These are phyloP conservation scores for Metschnikowia proteae DNA, from an alignment of 805 yeast genomes.

Conservation along the genomic window DNA sequence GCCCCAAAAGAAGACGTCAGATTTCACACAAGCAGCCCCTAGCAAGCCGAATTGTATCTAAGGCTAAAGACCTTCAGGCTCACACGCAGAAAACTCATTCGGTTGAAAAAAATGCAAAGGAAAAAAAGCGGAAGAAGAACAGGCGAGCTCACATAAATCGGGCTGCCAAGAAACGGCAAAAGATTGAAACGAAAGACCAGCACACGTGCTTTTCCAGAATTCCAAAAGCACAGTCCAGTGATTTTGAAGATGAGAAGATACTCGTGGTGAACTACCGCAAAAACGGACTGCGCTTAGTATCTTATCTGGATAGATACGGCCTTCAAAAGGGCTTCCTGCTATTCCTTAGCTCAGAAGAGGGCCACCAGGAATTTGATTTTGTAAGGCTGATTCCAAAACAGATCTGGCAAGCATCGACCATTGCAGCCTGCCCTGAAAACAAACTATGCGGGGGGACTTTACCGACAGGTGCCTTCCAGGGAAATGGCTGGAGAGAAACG, in stretches of 20 bases:
- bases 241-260: not conserved
- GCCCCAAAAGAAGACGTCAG: not conserved
- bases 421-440: not conserved
- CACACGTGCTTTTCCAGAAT: not conserved
- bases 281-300: constrained; percentile 3
- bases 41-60: not conserved
- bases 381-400: not conserved
- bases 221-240: not conserved
- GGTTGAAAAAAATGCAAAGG: not conserved
- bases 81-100: not conserved
- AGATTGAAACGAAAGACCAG: not conserved
- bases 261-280: constrained; percentile 2
- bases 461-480: not conserved
- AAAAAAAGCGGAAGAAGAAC: not conserved
- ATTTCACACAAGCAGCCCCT: not conserved
- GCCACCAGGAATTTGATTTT: not conserved
- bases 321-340: not conserved
- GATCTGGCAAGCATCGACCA: not conserved
- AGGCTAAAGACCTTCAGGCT: not conserved
- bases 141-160: not conserved
- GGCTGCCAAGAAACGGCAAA: not conserved
- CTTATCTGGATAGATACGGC: not conserved
- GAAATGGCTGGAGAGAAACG: not conserved
- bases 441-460: not conserved
- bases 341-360: not conserved